Base-by-base conservation (phyloP, 1,139 yeast genomes). In the Debaryomyces psychrophilus region DNA sequence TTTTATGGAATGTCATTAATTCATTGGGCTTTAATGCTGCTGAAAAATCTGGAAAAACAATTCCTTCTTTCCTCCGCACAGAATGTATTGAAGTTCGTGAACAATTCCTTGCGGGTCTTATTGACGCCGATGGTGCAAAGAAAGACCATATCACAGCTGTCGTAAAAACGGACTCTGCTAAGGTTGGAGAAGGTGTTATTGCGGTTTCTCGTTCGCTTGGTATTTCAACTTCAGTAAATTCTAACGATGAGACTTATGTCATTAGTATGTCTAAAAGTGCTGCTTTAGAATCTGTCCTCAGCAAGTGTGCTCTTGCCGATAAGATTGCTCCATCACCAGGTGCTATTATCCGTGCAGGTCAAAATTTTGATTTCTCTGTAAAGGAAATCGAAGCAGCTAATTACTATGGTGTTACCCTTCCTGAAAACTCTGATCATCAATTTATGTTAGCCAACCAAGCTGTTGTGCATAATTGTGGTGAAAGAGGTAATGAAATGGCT, bases 401-500 rank as follows among this genome's bases (percentile, higher is more conserved):
- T 11, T 73, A 69, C 52, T 73, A 60, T 46, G 78, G 78, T 61
- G 54, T 73, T 43, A 69, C 77, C 33, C 60, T 73, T 50, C 57
- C 61, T 27, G 64, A 62, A 20, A 53, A 58, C n/a, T 58, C 74
- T 31, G 79, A 73, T 51, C 73, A 71, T 44, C 64, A 67, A 57
- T 73, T 68, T 55, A 55, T 73, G 54, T 57, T 73, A 44, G 58
- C 74, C 4, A 67, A 68, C 46, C 53, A 60, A 50, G 66, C 68
- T 17, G 49, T 69, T 8, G 77, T 67, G 29, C 71, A 67, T 50
- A 31, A 36, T 36, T 77, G 85, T 63, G 97, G 97, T 66, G 97
- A 90, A 75, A 72, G 98, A 55, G 97, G 97, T 66, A 93, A 93
- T 64, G 99, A 93, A 74, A 93, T 93, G 98, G 98, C 99, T 44